Conservation (phyloP, 148 eudicot species). For the Cornus controversa region DNA sequence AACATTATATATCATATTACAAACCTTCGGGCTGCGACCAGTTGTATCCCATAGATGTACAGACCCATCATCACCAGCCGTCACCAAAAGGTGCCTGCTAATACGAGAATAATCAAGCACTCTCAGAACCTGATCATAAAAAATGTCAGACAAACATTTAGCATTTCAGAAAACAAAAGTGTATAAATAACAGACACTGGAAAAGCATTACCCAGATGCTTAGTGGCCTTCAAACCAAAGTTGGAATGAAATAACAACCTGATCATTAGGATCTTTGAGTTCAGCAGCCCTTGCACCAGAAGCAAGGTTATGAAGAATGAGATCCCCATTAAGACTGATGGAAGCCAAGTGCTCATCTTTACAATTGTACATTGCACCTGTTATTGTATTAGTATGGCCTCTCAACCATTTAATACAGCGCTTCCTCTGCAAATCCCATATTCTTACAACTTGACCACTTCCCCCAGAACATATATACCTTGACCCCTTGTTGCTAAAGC, state of each 20-base stretch:
- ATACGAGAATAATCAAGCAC: slow-evolving; percentile 94
- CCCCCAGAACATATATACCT: slow-evolving; percentile 92
- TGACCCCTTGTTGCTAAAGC: slow-evolving; percentile 88
- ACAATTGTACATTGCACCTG: slow-evolving; percentile 81
- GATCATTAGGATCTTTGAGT: slow-evolving; percentile 84
- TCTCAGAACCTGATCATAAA: slow-evolving; percentile 71
- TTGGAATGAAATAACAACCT: slow-evolving; percentile 44
- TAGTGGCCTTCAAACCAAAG: slow-evolving; percentile 4
- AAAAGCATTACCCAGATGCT: slow-evolving; percentile 13
- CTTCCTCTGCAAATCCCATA: slow-evolving; percentile 95
- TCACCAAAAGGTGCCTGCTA: slow-evolving; percentile 91
- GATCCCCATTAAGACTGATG: slow-evolving; percentile 77
- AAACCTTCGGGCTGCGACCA: slow-evolving; percentile 87
- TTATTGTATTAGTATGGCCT: slow-evolving; percentile 85
- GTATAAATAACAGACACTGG: background rate
- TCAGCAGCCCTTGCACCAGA: slow-evolving; percentile 89
- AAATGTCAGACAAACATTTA: slow-evolving; percentile 38
- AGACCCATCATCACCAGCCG: slow-evolving; percentile 99
- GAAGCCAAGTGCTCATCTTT: slow-evolving; percentile 98
- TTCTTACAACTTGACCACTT: slow-evolving; percentile 81
- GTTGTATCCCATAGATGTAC: slow-evolving; percentile 96
- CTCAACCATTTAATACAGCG: slow-evolving; percentile 95
- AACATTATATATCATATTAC: background rate
- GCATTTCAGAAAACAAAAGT: slow-evolving; percentile 20
- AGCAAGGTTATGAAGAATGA: slow-evolving; percentile 94